Base-by-base conservation (phyloP, 208 protist species). In the Dictyostelium gargantuum region DNA sequence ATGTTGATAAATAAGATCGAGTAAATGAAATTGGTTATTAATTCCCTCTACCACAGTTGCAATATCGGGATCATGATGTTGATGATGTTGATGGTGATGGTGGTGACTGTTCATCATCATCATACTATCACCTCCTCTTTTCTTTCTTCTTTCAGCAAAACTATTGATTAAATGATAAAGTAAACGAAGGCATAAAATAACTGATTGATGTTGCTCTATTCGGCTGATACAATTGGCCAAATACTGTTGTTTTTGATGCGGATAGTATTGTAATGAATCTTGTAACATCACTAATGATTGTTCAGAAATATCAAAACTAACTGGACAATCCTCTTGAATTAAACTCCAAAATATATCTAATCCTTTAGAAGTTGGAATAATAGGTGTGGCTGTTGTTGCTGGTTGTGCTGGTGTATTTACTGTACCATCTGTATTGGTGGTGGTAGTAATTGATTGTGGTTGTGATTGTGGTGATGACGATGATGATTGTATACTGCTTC, bases 261-360 rank as follows among this genome's bases (percentile, higher is more conserved):
- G 52, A 40, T 63, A 63, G 42, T 46, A 92, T n/a, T 63, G 35
- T 17, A 94, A 35, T 32, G 81, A 86, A 5, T 84, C 73, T 58
- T 94, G 74, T 21, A 94, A 72, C 35, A 63, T 35, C 26, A 21
- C 32, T 1, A 93, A 58, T 52, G 93, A 80, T 46, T 58, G n/a
- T 19, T 63, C 42, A 8, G 80, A 46, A 3, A 91, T 40, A 13
- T 85, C 84, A 50, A 35, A 19, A 6, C 32, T 21, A 35, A 86
- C 52, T 10, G 76, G 48, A 19, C 44, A 82, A 50, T 84, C 56
- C 19, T 94, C 93, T 73, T 94, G 93, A 6, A 92, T 66, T 21
- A 93, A 72, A 48, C 81, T 77, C 93, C 93, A 94, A 85, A 93
- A 80, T 56, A 94, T 50, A n/a, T 94, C 93, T 6, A 94, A 38